These are phyloP conservation scores for Nitzschia inconspicua DNA, from an alignment of 108 stramenopile species.

Conservation along the genomic window DNA sequence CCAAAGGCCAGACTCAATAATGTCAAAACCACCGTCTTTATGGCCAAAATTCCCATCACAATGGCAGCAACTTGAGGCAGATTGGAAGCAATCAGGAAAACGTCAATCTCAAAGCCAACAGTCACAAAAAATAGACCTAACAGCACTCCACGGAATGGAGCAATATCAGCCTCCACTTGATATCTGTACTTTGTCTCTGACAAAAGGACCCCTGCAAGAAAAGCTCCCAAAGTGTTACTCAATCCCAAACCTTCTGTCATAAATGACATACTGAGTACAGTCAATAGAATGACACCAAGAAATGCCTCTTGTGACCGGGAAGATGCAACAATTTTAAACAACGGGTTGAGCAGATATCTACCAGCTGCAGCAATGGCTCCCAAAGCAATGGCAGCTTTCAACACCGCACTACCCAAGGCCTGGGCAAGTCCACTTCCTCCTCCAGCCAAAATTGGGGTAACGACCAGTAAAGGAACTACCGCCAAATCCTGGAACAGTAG, in stretches of 20 bases:
- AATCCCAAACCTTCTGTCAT: slow-evolving; percentile 94
- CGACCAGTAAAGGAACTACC: slow-evolving; percentile 93
- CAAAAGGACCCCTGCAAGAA: slow-evolving; percentile 91
- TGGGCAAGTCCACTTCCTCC: slow-evolving; percentile 73
- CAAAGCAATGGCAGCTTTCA: slow-evolving; percentile 88
- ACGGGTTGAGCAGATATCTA: slow-evolving; percentile 75
- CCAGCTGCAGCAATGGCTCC: slow-evolving; percentile 86
- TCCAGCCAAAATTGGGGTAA: slow-evolving; percentile 90
- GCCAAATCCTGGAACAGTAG: slow-evolving; percentile 93
- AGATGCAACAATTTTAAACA: slow-evolving; percentile 87
- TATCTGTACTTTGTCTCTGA: slow-evolving; percentile 95
- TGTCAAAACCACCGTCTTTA: slow-evolving; percentile 80
- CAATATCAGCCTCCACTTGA: slow-evolving; percentile 95
- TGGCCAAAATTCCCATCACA: slow-evolving; percentile 75
- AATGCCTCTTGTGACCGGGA: slow-evolving; percentile 92
- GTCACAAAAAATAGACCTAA: slow-evolving; percentile 96
- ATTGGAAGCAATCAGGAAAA: slow-evolving; percentile 66
- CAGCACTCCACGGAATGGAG: slow-evolving; percentile 92
- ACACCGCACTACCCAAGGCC: slow-evolving; percentile 78
- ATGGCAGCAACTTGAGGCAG: slow-evolving; percentile 66
- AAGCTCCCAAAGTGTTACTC: slow-evolving; percentile 95
- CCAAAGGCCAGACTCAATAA: slow-evolving; percentile 75
- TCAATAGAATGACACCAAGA: slow-evolving; percentile 87
- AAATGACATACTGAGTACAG: slow-evolving; percentile 91
- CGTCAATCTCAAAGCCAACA: slow-evolving; percentile 95